These are phyloP conservation scores for Colletotrichum limetticola DNA, from an alignment of 2,329 filamentous ascomycete genomes.

Conservation along the genomic window DNA sequence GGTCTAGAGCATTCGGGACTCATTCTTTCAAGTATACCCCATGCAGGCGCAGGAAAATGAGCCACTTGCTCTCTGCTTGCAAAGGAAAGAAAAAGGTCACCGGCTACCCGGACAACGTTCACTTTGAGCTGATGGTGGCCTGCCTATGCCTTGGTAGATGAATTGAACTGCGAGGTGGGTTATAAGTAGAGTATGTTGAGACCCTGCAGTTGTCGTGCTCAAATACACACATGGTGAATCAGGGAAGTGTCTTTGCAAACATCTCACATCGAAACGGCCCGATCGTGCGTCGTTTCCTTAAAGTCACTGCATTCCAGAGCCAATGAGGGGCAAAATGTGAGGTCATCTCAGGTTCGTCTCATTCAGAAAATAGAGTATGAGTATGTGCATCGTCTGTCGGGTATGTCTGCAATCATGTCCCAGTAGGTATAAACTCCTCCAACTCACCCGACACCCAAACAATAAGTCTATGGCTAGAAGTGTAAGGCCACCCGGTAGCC, in stretches of 20 bases:
- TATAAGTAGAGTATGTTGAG: neutral
- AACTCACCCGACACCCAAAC: constrained; percentile 13
- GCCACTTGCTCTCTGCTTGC: neutral
- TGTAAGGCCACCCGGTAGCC: constrained; percentile 35
- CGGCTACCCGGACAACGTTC: neutral
- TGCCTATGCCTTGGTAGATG: neutral
- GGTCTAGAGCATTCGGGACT: neutral
- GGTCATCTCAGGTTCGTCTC: constrained; percentile 32
- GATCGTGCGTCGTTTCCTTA: neutral
- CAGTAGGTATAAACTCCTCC: constrained; percentile 29
- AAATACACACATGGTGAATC: neutral
- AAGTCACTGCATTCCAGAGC: constrained; percentile 13
- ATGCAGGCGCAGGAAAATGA: neutral
- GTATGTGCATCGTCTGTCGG: constrained; percentile 32
- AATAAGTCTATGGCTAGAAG: constrained; percentile 30
- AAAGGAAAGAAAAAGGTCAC: neutral
- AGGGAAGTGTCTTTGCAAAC: neutral
- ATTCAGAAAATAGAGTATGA: constrained; percentile 25
- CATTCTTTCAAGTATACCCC: neutral
- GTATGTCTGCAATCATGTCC: constrained; percentile 28
- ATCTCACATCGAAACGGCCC: neutral
- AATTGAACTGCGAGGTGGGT: neutral
- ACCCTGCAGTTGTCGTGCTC: neutral
- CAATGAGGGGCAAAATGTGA: constrained; percentile 1
- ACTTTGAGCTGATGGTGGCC: neutral